These are phyloP conservation scores for Tolypocladium album DNA, from an alignment of 2,329 filamentous ascomycete genomes.

Conservation along the genomic window DNA sequence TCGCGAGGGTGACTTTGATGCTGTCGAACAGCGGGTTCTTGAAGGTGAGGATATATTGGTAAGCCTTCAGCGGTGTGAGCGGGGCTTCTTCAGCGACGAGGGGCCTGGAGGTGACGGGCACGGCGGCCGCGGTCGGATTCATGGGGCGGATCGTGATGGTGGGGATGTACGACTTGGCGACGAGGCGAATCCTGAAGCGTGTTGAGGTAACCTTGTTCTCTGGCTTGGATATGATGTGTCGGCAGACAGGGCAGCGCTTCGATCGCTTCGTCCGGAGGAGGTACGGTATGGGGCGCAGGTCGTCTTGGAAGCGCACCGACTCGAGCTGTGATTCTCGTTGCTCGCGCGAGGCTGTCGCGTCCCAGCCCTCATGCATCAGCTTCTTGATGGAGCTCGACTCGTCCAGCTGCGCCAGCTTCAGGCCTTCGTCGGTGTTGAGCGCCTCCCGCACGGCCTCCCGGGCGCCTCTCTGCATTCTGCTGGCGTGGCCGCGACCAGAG, in stretches of 20 bases:
- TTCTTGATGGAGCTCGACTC: slow-evolving; percentile 51
- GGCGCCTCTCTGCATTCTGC: slow-evolving; percentile 57
- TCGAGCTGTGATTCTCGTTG: slow-evolving; percentile 39
- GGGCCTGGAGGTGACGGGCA: slow-evolving; percentile 23
- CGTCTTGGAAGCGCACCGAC: slow-evolving; percentile 54
- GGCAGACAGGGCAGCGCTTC: slow-evolving; percentile 84
- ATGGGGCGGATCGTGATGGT: slow-evolving; percentile 63
- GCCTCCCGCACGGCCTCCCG: slow-evolving; percentile 74
- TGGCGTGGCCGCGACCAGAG: slow-evolving; percentile 51
- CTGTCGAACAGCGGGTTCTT: slow-evolving; percentile 91
- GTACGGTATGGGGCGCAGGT: slow-evolving; percentile 72
- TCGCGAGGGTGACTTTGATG: slow-evolving; percentile 79
- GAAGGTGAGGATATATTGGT: slow-evolving; percentile 81
- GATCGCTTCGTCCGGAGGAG: slow-evolving; percentile 84
- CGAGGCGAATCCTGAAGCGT: slow-evolving; percentile 83
- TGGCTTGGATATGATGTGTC: slow-evolving; percentile 90
- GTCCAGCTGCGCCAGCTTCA: slow-evolving; percentile 50
- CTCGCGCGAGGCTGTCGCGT: slow-evolving; percentile 42
- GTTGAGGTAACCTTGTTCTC: slow-evolving; percentile 84
- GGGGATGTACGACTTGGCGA: slow-evolving; percentile 83
- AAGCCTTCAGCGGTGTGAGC: slow-evolving; percentile 46
- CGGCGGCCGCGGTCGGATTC: slow-evolving; percentile 22
- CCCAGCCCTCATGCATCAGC: slow-evolving; percentile 50
- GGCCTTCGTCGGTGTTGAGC: slow-evolving; percentile 56
- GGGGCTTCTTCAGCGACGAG: slow-evolving; percentile 19